phyloP scores from a whole-genome alignment of 2,329 filamentous ascomycete species.

The Colletotrichum godetiae region DNA sequence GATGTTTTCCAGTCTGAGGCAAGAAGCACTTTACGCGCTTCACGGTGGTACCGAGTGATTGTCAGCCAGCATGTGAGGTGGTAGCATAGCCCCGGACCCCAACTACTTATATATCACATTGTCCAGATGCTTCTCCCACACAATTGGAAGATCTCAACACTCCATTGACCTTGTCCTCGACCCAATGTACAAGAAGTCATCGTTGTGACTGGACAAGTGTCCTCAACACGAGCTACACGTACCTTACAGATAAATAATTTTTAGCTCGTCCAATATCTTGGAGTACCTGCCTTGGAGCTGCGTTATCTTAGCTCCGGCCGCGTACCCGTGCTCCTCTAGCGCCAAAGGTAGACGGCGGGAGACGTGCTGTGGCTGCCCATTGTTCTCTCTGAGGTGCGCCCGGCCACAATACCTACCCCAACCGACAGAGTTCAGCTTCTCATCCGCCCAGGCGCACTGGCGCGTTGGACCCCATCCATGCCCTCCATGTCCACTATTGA shows the following conservation, averaged over 20 bases:
- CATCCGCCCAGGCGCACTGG: not conserved
- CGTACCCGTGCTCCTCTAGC: constrained; percentile 6
- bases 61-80: not conserved
- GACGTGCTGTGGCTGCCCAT: constrained; percentile 19
- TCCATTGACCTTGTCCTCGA: not conserved
- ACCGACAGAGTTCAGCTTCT: not conserved
- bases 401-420: not conserved
- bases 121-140: not conserved
- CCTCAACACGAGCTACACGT: not conserved
- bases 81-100: not conserved
- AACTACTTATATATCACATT: not conserved
- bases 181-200: not conserved
- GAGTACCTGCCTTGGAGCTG: not conserved
- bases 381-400: not conserved
- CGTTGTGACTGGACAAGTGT: constrained; percentile 1
- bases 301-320: not conserved
- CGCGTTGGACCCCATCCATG: not conserved
- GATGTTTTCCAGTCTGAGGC: not conserved
- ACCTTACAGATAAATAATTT: not conserved
- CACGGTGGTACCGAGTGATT: not conserved
- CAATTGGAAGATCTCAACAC: not conserved
- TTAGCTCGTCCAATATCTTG: not conserved
- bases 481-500: constrained; percentile 8
- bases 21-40: constrained; percentile 16
- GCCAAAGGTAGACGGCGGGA: not conserved